Evolutionary conservation across 768 basidiomycete genomes (phyloP), one percentile per base, ranked within the genome.

Genomic region (Trametes cingulata): DNA sequence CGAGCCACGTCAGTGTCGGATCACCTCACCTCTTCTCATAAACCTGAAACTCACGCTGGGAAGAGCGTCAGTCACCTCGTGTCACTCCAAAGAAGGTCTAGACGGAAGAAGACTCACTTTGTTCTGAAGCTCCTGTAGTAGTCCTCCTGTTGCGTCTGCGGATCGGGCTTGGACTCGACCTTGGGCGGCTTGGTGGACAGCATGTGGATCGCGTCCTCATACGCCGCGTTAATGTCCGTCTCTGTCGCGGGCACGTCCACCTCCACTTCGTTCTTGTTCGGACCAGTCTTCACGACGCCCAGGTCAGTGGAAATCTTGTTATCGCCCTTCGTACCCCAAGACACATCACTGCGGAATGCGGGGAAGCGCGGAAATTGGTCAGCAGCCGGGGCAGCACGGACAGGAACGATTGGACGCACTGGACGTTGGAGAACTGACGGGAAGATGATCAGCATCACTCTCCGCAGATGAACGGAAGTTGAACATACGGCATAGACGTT

Each of bases 291-390:
- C 62, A 95, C 90, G 6, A 87, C 87, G 45, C 96, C 97, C 6
- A 98, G 85, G 65, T 95, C 92, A 24, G 88, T 88, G 54, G 79
- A 81, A 43, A 89, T 82, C 69, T 87, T 95, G 78, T 94, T 95
- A 74, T 91, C 93, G 35, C 92, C 96, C 71, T 96, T 98, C 4
- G 93, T 98, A 37, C 95, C 94, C 95, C 95, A 95, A 4, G 91
- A 93, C 10, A 95, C 88, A 60, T 95, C 94, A 73, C 80, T 82
- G 64, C n/a, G 24, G 22, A 37, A 40, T 36, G 52, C 51, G 51
- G 55, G 27, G 42, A 33, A 63, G 29, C 35, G 48, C 25, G 40
- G 22, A 41, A 45, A 24, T 27, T 39, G 48, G 43, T 39, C 35
- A 33, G n/a, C 25, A 27, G 52, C 17, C 40, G 7, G 50, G 27